Evolutionary conservation across 495 filamentous ascomycete genomes (phyloP).

Genomic region (Penicillium longicatenatum): DNA sequence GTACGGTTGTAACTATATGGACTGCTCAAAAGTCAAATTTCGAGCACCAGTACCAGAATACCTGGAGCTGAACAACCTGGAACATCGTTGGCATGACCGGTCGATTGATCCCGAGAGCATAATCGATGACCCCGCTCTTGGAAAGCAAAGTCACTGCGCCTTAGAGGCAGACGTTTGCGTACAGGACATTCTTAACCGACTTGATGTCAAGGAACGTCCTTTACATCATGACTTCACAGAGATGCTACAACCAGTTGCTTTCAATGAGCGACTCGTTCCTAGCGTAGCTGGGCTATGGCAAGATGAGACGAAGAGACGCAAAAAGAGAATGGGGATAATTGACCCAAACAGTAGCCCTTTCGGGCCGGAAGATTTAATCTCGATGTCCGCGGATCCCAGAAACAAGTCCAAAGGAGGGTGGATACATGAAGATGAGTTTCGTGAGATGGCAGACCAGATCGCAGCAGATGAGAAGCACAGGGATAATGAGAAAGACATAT

Average conservation of each 20-base stretch:
- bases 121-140: slow-evolving; percentile 61
- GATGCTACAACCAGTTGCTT: slow-evolving; percentile 58
- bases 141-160: slow-evolving; percentile 80
- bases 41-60: slow-evolving; percentile 74
- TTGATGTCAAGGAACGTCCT: slow-evolving; percentile 66
- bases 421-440: slow-evolving; percentile 90
- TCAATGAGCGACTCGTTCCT: slow-evolving; percentile 79
- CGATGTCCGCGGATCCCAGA: slow-evolving; percentile 81
- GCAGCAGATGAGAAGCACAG: slow-evolving; percentile 61
- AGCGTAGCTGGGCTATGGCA: slow-evolving; percentile 95
- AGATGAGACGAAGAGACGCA: slow-evolving; percentile 82
- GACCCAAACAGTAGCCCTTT: slow-evolving; percentile 73
- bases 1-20: slow-evolving; percentile 88
- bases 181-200: slow-evolving; percentile 84
- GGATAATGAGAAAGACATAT: slow-evolving; percentile 45
- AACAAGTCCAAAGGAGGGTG: slow-evolving; percentile 69
- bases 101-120: slow-evolving; percentile 59
- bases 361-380: slow-evolving; percentile 73
- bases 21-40: slow-evolving; percentile 68
- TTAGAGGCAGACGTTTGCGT: slow-evolving; percentile 88
- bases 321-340: slow-evolving; percentile 61
- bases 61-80: slow-evolving; percentile 53
- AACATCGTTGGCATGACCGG: slow-evolving; percentile 78
- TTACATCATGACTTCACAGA: slow-evolving; percentile 91
- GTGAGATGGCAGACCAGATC: slow-evolving; percentile 59